A percentile compares a stretch with the other conserved stretches of the same genome.
phyloP scores from a whole-genome alignment of 2,329 filamentous ascomycete species.

The Sporothrix luriei region DNA sequence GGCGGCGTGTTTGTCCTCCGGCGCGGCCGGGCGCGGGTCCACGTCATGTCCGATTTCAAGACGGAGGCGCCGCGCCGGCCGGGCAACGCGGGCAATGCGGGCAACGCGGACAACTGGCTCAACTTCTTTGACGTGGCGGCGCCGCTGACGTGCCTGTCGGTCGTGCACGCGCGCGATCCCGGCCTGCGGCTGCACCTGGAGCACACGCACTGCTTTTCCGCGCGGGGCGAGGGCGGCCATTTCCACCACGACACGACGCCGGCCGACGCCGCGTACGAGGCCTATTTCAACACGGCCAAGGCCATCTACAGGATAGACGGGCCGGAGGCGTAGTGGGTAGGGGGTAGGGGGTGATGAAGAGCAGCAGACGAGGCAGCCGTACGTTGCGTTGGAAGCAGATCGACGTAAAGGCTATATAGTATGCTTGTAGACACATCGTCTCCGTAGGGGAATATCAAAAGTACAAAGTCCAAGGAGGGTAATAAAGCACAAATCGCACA shows the following conservation, averaged over 20 bases:
- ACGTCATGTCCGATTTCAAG: slow-evolving; percentile 53
- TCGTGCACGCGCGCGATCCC: slow-evolving; percentile 49
- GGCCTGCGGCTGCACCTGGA: slow-evolving; percentile 49
- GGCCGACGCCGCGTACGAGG: slow-evolving; percentile 25
- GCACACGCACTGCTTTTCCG: slow-evolving; percentile 53
- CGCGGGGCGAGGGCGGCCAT: slow-evolving; percentile 26
- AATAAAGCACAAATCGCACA: background rate
- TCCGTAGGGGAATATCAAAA: slow-evolving; percentile 17
- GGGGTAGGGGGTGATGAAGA: too few relatives aligned
- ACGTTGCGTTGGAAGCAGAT: slow-evolving; percentile 1
- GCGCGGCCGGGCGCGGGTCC: slow-evolving; percentile 44
- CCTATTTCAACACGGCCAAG: slow-evolving; percentile 28
- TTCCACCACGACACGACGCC: slow-evolving; percentile 26
- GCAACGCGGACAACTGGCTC: slow-evolving; percentile 45
- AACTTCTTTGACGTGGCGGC: slow-evolving; percentile 45
- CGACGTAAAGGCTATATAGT: background rate
- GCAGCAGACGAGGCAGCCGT: too few relatives aligned
- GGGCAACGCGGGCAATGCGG: slow-evolving; percentile 40
- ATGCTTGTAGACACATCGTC: background rate
- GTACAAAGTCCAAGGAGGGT: too few relatives aligned
- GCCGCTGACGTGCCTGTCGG: slow-evolving; percentile 47
- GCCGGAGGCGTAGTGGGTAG: background rate
- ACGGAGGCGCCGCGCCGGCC: slow-evolving; percentile 39
- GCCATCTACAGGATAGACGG: slow-evolving; percentile 28
- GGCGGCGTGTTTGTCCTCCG: slow-evolving; percentile 49